Evolutionary conservation across 2,329 filamentous ascomycete species (phyloP).

Genomic region (Phaeosphaeriaceae sp.): DNA sequence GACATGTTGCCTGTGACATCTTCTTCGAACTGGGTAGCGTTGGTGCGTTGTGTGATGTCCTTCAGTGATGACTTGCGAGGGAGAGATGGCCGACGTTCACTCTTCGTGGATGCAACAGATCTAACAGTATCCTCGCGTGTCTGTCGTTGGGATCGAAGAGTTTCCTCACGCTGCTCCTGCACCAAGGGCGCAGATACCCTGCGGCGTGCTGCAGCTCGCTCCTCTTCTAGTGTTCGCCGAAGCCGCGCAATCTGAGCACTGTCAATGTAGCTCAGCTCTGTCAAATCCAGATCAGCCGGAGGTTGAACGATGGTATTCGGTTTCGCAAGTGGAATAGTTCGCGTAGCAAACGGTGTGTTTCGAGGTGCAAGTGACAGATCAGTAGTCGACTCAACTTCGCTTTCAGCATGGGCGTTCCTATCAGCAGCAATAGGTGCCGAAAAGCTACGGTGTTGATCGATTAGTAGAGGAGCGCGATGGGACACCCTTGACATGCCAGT

Average conservation of each 20-base stretch:
- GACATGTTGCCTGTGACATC: conserved; percentile 45
- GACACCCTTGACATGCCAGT: conserved; percentile 27
- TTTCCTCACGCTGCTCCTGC: conserved; percentile 48
- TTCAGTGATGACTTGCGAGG: conserved; percentile 64
- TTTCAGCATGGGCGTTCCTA: conserved; percentile 33
- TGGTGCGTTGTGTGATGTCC: conserved; percentile 52
- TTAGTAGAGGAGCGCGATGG: conserved; percentile 17
- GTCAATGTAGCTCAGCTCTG: conserved; percentile 62
- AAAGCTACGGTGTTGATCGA: conserved; percentile 31
- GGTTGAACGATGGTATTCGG: conserved; percentile 31
- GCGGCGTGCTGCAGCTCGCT: conserved; percentile 54
- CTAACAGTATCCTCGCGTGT: conserved; percentile 49
- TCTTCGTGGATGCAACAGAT: conserved; percentile 47
- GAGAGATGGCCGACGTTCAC: conserved; percentile 46
- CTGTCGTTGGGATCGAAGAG: conserved; percentile 44
- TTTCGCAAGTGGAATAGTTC: conserved; percentile 24
- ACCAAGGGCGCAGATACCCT: conserved; percentile 24
- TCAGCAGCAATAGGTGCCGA: conserved; percentile 37
- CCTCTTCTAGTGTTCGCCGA: conserved; percentile 62
- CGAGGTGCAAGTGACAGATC: conserved; percentile 48
- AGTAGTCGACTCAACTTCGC: conserved; percentile 48
- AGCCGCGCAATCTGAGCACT: conserved; percentile 60
- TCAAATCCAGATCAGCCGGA: conserved; percentile 49
- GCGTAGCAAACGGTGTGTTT: conserved; percentile 35
- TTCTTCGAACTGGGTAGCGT: conserved; percentile 38